phyloP scores from a whole-genome alignment of 1,139 yeast genomes.

The Hanseniaspora uvarum region DNA sequence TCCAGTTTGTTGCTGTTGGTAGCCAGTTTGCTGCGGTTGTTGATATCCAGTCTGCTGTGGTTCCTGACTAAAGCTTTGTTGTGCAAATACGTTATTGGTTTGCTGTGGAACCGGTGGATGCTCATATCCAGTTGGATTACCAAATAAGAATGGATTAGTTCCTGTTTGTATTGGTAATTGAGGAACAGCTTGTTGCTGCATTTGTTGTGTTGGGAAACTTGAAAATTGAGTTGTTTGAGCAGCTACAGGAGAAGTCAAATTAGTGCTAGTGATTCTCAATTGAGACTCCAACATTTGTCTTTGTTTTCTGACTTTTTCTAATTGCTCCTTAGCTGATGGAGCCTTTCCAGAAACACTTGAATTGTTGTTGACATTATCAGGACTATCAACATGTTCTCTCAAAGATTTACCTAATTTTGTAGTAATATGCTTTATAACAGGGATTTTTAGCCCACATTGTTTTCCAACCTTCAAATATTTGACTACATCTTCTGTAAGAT shows the following conservation, averaged over 20 bases:
- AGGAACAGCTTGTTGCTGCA: constrained; percentile 16
- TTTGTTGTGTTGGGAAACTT: constrained; percentile 21
- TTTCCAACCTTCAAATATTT: constrained; percentile 82
- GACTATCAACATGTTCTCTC: constrained; percentile 70
- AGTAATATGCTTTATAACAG: constrained; percentile 94
- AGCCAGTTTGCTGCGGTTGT: not conserved
- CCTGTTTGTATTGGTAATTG: constrained; percentile 22
- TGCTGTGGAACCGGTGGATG: constrained; percentile 20
- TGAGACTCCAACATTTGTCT: constrained; percentile 27
- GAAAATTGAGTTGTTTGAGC: not conserved
- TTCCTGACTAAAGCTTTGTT: not conserved
- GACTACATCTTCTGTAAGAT: constrained; percentile 78
- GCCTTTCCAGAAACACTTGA: constrained; percentile 5
- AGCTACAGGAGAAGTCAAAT: not conserved
- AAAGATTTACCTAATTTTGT: constrained; percentile 79
- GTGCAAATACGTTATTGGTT: not conserved
- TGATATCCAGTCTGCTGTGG: not conserved
- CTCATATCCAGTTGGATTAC: constrained; percentile 10
- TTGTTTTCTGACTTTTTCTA: constrained; percentile 27
- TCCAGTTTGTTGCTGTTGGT: not conserved
- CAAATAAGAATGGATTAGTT: constrained; percentile 24
- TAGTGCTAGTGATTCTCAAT: constrained; percentile 20
- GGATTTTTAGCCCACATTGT: constrained; percentile 81
- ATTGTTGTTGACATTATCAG: constrained; percentile 12
- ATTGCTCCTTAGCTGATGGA: constrained; percentile 23